phyloP scores from a whole-genome alignment of 1,284 basidiomycete species.

The Puccinia sorghi region DNA sequence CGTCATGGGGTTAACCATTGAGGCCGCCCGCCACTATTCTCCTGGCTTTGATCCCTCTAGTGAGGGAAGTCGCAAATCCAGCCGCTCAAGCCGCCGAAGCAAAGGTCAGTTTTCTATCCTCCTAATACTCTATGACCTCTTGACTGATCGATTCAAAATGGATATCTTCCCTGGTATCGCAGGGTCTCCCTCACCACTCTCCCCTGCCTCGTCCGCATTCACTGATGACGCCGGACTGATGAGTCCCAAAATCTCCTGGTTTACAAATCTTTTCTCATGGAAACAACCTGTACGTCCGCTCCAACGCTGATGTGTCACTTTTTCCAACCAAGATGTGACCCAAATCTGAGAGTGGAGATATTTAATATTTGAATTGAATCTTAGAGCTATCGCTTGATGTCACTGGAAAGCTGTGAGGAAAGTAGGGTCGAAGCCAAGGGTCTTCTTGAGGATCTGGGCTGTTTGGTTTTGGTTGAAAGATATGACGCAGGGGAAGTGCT shows the following conservation, averaged over 20 bases:
- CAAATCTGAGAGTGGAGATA: background rate
- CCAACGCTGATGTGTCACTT: background rate
- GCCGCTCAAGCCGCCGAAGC: slow-evolving; percentile 27
- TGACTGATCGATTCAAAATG: slow-evolving; percentile 4
- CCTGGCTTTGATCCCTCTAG: slow-evolving; percentile 21
- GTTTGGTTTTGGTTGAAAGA: slow-evolving; percentile 26
- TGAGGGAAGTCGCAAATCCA: slow-evolving; percentile 27
- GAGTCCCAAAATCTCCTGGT: slow-evolving; percentile 49
- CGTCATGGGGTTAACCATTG: slow-evolving; percentile 18
- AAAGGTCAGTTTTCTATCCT: slow-evolving; percentile 2
- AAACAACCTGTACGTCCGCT: slow-evolving; percentile 24
- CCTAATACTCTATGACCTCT: background rate
- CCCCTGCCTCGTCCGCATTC: slow-evolving; percentile 46
- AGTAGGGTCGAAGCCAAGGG: slow-evolving; percentile 27
- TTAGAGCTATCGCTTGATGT: slow-evolving; percentile 47
- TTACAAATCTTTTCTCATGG: slow-evolving; percentile 48
- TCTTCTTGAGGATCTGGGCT: slow-evolving; percentile 27
- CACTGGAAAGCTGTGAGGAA: slow-evolving; percentile 25
- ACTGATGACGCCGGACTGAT: slow-evolving; percentile 20
- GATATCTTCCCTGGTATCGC: background rate
- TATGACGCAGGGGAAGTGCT: slow-evolving; percentile 14
- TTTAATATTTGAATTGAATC: background rate
- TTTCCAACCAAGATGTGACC: background rate
- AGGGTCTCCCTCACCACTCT: slow-evolving; percentile 44
- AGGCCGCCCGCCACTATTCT: slow-evolving; percentile 7